A percentile compares a stretch with the other conserved stretches of the same genome.
These are phyloP conservation scores for Flaveria linearis DNA, from an alignment of 129 eudicot species.

Conservation along the genomic window DNA sequence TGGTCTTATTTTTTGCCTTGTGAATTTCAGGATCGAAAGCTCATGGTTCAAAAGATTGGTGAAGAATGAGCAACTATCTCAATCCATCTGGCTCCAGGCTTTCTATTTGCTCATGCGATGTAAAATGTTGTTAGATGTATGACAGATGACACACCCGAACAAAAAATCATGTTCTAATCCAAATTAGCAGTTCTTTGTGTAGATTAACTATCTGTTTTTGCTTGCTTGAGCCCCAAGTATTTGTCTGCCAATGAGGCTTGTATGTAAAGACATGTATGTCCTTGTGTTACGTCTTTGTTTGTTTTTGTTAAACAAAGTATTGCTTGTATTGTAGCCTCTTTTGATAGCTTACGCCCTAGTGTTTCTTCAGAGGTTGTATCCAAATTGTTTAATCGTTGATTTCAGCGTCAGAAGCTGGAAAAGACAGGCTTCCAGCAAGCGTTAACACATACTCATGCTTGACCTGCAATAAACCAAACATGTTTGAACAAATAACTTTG, in stretches of 20 bases:
- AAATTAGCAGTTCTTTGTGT: conserved; percentile 3
- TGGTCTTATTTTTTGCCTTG: not conserved
- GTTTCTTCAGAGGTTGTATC: too few relatives aligned
- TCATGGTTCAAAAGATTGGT: not conserved
- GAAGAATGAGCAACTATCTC: not conserved
- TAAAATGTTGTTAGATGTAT: conserved; percentile 3
- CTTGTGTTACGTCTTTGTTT: too few relatives aligned
- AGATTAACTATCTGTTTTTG: not conserved
- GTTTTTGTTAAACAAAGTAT: not conserved
- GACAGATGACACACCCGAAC: not conserved
- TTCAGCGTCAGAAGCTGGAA: not conserved
- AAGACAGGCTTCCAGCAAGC: not conserved
- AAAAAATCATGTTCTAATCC: conserved; percentile 9
- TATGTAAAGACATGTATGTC: not conserved
- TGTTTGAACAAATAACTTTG: not conserved
- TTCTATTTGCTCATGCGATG: conserved; percentile 16
- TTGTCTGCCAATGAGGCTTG: not conserved
- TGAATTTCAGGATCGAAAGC: conserved; percentile 24
- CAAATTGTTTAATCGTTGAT: too few relatives aligned
- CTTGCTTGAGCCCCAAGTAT: not conserved
- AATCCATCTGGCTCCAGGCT: conserved; percentile 20
- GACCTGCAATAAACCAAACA: not conserved
- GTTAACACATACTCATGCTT: not conserved
- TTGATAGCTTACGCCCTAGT: too few relatives aligned
- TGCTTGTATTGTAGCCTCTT: not conserved